These are phyloP conservation scores for Suillus plorans DNA, from an alignment of 768 basidiomycete genomes.

Conservation along the genomic window DNA sequence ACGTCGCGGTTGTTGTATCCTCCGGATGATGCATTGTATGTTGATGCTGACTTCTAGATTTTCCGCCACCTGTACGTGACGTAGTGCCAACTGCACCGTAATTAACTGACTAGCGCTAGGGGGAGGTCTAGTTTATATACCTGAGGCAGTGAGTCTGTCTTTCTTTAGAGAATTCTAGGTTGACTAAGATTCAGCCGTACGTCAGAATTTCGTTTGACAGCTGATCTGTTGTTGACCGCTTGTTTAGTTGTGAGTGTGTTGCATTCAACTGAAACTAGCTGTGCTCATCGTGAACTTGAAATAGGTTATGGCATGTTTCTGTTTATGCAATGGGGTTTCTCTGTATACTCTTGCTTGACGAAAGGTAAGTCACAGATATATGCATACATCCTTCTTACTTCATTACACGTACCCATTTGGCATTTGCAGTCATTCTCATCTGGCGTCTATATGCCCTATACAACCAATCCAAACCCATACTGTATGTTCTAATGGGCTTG, in stretches of 20 bases:
- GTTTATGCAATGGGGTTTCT: not conserved
- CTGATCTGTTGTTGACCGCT: too few species aligned
- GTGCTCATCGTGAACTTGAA: not conserved
- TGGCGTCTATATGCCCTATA: conserved; percentile 1
- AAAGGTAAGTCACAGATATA: not conserved
- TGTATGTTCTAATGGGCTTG: not conserved
- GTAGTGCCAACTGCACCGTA: too few species aligned
- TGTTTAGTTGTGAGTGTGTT: not conserved
- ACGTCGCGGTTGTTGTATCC: not conserved
- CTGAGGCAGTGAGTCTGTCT: not conserved
- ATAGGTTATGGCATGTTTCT: not conserved
- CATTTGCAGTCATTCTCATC: not conserved
- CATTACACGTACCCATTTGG: not conserved
- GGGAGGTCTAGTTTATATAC: not conserved
- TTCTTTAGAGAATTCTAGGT: not conserved
- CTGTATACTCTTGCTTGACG: not conserved
- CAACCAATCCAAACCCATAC: not conserved
- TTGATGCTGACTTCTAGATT: not conserved
- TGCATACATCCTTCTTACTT: not conserved
- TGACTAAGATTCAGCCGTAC: not conserved
- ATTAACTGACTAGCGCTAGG: not conserved
- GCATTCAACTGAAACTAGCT: too few species aligned
- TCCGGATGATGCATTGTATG: not conserved
- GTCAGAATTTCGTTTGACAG: not conserved
- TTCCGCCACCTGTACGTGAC: not conserved